Base-by-base conservation (phyloP, 495 filamentous ascomycete genomes). In the Thermochaetoides thermophila region DNA sequence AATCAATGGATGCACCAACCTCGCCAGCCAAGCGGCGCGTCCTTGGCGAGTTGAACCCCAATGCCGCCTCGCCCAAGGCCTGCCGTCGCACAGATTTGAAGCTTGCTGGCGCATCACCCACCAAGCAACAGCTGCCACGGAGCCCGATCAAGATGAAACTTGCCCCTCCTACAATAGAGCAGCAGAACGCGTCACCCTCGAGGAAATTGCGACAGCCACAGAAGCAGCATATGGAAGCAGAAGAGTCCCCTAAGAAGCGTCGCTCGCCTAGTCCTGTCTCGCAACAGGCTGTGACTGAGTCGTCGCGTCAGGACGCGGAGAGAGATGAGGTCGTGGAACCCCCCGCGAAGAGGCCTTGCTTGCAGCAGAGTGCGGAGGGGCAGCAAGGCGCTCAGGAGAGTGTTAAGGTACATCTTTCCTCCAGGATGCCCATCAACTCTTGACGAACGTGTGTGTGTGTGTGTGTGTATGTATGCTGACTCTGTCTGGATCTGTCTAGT, bases 21-120 rank as follows among this genome's bases (percentile, higher is more conserved):
- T 49, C 52, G 26, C 59, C 60, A 1, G 40, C 34, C 34, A 60
- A 62, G 34, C 52, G 64, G 51, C 63, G 63, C 57, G 63, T 52
- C 31, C 59, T 68, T 10, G 56, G 44, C 17, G 43, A 50, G 1
- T 39, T 63, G 10, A 52, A 65, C 40, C 52, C 49, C 24, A 68
- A 68, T 48, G 45, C 57, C 31, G 41, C 47, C 3, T 44, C 46
- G 18, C 49, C 52, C 1, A 41, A 41, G 33, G 28, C 11, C 21
- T 23, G 31, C 11, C 30, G 19, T 13, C n/a, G n/a, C n/a, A n/a
- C n/a, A n/a, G 19, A 27, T 5, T 15, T 15, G 11, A 34, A 27
- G 31, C 7, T 13, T n/a, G n/a, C n/a, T n/a, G n/a, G n/a, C n/a
- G n/a, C n/a, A n/a, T n/a, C n/a, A n/a, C n/a, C n/a, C n/a, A n/a